Percentiles rank a stretch among this genome's conserved stretches.
Conservation (phyloP, 2,329 filamentous ascomycete genomes). For the Arthrinium phaeospermum region DNA sequence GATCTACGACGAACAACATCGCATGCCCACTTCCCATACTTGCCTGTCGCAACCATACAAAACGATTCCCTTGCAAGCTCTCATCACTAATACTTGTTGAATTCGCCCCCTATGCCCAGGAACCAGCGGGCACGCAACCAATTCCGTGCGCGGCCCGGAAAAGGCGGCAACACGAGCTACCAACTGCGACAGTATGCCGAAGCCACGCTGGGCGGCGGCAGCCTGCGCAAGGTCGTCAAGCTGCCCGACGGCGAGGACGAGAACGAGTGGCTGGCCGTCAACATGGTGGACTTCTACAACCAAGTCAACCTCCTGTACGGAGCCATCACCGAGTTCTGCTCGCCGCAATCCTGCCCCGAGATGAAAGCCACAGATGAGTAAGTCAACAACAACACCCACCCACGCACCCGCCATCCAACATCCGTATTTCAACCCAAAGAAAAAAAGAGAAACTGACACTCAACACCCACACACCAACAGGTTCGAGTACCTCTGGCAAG, state of each 20-base stretch:
- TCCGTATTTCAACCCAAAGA: background rate
- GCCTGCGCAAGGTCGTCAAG: conserved; percentile 94
- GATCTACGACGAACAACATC: background rate
- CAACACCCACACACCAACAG: conserved; percentile 47
- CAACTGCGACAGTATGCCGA: conserved; percentile 98
- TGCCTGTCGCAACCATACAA: conserved; percentile 31
- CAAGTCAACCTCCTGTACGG: conserved; percentile 99
- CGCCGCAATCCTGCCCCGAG: conserved; percentile 93
- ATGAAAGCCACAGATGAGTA: conserved; percentile 99
- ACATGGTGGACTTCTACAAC: conserved; percentile 99
- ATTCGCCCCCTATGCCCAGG: conserved; percentile 49
- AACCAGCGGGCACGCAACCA: conserved; percentile 88
- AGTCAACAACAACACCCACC: conserved; percentile 33
- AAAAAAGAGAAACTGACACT: background rate
- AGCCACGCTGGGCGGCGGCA: conserved; percentile 92
- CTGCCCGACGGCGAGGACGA: conserved; percentile 96
- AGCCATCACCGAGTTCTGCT: conserved; percentile 99
- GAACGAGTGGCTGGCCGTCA: conserved; percentile 98
- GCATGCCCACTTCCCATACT: background rate
- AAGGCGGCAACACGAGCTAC: conserved; percentile 84
- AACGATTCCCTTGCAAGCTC: conserved; percentile 15
- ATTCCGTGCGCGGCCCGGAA: conserved; percentile 86
- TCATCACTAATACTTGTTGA: conserved; percentile 32
- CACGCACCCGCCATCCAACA: background rate
- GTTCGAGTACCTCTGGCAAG: conserved; percentile 99